Conservation (phyloP, 345 rosid species). For the Capsella bursapastoris region DNA sequence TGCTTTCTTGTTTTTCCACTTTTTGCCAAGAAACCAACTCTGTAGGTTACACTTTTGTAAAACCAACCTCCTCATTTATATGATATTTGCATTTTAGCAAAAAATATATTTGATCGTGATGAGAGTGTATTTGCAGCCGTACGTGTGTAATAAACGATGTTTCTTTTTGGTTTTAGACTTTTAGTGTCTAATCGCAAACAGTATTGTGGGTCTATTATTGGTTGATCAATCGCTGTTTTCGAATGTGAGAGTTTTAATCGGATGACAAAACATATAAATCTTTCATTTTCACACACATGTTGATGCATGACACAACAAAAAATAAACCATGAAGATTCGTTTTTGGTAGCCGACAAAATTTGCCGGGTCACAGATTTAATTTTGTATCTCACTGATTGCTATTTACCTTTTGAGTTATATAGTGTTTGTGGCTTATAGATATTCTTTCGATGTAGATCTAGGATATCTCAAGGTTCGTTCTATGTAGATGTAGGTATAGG, state of each 20-base stretch:
- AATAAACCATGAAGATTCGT: not conserved
- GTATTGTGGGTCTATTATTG: not conserved
- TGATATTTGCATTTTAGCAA: too few species aligned
- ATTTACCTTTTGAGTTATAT: slow-evolving; percentile 11
- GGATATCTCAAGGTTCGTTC: too few species aligned
- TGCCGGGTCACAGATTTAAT: not conserved
- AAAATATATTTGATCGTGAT: not conserved
- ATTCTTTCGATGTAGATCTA: too few species aligned
- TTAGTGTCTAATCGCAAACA: not conserved
- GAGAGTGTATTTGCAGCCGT: not conserved
- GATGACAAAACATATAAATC: not conserved
- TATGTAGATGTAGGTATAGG: too few species aligned
- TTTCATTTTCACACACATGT: not conserved
- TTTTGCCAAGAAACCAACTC: too few species aligned
- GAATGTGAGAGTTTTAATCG: not conserved
- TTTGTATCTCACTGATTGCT: slow-evolving; percentile 9
- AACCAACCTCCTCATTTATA: too few species aligned
- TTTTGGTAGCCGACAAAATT: not conserved
- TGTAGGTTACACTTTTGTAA: too few species aligned
- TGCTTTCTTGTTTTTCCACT: too few species aligned
- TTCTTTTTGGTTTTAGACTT: not conserved
- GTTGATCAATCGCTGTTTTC: not conserved
- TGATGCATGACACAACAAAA: not conserved
- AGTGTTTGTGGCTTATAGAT: not conserved
- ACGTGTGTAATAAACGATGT: not conserved